A percentile compares a stretch with the other conserved stretches of the same genome.
phyloP scores from a whole-genome alignment of 768 basidiomycete species.

The Inosperma sp. region DNA sequence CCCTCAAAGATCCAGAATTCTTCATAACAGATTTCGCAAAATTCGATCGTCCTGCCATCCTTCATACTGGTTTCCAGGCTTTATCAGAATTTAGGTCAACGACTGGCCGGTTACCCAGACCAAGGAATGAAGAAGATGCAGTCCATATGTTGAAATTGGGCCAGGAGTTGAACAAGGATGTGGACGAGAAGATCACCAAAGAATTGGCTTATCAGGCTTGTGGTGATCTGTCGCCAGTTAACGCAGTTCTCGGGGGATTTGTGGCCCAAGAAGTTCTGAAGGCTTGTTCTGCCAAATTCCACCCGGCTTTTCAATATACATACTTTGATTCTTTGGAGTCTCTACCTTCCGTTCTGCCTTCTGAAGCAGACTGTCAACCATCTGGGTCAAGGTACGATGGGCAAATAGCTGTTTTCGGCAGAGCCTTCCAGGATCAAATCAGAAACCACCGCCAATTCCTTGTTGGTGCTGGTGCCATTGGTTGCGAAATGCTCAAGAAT shows the following conservation, averaged over 20 bases:
- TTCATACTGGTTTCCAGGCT: constrained; percentile 94
- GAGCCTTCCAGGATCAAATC: constrained; percentile 87
- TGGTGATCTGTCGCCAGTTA: constrained; percentile 85
- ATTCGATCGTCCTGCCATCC: constrained; percentile 84
- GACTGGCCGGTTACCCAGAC: constrained; percentile 67
- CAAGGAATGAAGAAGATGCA: constrained; percentile 81
- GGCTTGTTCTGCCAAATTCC: constrained; percentile 96
- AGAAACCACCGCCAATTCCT: constrained; percentile 89
- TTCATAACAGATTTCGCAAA: constrained; percentile 98
- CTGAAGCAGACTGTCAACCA: constrained; percentile 81
- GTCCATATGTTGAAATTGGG: constrained; percentile 65
- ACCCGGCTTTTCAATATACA: constrained; percentile 90
- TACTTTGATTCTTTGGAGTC: constrained; percentile 99
- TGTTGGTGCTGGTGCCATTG: constrained; percentile 98
- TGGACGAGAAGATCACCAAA: constrained; percentile 74
- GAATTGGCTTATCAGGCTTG: constrained; percentile 89
- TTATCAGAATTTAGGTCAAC: constrained; percentile 71
- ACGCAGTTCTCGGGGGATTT: constrained; percentile 94
- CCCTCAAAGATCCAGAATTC: constrained; percentile 73
- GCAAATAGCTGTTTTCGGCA: constrained; percentile 95
- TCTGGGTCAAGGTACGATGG: constrained; percentile 83
- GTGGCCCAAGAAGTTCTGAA: constrained; percentile 98
- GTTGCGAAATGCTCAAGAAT: constrained; percentile 99
- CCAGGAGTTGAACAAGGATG: constrained; percentile 70
- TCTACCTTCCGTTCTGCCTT: constrained; percentile 67